Conservation (phyloP, 1,284 basidiomycete species). For the Fomitopsis pinicola region DNA sequence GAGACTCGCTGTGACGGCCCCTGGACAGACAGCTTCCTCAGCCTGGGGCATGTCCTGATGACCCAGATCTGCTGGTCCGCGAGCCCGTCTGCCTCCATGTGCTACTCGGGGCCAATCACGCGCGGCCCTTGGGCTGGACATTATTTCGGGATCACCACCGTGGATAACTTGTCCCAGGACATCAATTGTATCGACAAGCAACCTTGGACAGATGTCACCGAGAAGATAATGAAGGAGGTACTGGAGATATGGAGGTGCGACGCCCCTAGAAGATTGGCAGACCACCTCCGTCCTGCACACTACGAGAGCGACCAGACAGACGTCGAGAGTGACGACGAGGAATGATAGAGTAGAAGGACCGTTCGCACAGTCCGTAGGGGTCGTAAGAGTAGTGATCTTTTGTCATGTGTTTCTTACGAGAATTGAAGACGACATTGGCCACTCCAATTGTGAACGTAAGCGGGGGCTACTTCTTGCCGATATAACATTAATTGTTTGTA, state of each 20-base stretch:
- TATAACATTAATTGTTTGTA: too few relatives aligned
- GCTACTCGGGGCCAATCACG: not conserved
- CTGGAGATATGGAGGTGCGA: not conserved
- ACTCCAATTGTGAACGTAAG: too few relatives aligned
- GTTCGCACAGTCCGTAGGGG: too few relatives aligned
- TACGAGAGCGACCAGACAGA: too few relatives aligned
- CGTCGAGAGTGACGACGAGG: too few relatives aligned
- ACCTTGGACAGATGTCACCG: conserved; percentile 13
- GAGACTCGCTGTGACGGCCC: not conserved
- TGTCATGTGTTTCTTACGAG: too few relatives aligned
- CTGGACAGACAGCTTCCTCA: not conserved
- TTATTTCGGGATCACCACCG: conserved; percentile 26
- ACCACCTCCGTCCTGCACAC: not conserved
- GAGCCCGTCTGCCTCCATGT: conserved; percentile 1
- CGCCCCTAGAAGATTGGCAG: not conserved
- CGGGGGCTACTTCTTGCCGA: too few relatives aligned
- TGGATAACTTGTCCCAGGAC: conserved; percentile 1
- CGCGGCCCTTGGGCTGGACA: conserved; percentile 21
- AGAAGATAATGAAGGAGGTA: conserved; percentile 2
- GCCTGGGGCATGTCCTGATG: too few relatives aligned
- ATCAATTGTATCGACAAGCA: not conserved
- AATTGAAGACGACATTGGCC: too few relatives aligned
- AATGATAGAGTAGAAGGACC: too few relatives aligned
- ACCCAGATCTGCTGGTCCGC: conserved; percentile 7
- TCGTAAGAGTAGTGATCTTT: too few relatives aligned